A percentile compares a stretch with the other conserved stretches of the same genome.
Conservation (phyloP, 2,329 filamentous ascomycete species). For the Raffaelea arxii region DNA sequence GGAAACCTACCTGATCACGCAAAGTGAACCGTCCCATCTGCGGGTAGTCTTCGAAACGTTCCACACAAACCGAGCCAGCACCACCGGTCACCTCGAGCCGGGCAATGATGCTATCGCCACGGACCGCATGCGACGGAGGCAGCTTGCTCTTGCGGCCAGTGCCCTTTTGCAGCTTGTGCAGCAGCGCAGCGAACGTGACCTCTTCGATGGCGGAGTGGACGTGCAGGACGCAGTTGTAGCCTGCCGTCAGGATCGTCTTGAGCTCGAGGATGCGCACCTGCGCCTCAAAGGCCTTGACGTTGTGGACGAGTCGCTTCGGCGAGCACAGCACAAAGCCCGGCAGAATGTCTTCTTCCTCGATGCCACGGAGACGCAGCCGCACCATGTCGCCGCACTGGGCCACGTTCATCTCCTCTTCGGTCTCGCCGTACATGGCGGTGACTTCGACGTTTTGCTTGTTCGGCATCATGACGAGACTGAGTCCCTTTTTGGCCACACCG, state of each 20-base stretch:
- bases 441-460: conserved; percentile 76
- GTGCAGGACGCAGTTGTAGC: conserved; percentile 96
- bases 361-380: conserved; percentile 80
- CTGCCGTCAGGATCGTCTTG: conserved; percentile 85
- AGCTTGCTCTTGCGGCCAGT: conserved; percentile 90
- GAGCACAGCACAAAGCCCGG: conserved; percentile 96
- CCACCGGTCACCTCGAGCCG: conserved; percentile 79
- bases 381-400: conserved; percentile 93
- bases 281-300: conserved; percentile 81
- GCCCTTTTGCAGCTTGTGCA: conserved; percentile 94
- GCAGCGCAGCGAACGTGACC: conserved; percentile 76
- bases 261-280: conserved; percentile 93
- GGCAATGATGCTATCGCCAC: conserved; percentile 77
- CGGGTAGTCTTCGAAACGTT: conserved; percentile 91
- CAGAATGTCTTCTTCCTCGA: conserved; percentile 94
- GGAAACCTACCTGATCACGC: conserved; percentile 62
- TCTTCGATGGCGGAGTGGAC: conserved; percentile 97
- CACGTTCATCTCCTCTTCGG: conserved; percentile 77
- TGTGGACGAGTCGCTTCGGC: conserved; percentile 86
- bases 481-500: conserved; percentile 84
- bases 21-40: conserved; percentile 88
- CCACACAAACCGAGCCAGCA: conserved; percentile 80
- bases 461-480: conserved; percentile 87
- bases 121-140: conserved; percentile 83
- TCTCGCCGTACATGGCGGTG: conserved; percentile 84